These are phyloP conservation scores for Pisolithus orientalis DNA, from an alignment of 768 basidiomycete genomes.

Conservation along the genomic window DNA sequence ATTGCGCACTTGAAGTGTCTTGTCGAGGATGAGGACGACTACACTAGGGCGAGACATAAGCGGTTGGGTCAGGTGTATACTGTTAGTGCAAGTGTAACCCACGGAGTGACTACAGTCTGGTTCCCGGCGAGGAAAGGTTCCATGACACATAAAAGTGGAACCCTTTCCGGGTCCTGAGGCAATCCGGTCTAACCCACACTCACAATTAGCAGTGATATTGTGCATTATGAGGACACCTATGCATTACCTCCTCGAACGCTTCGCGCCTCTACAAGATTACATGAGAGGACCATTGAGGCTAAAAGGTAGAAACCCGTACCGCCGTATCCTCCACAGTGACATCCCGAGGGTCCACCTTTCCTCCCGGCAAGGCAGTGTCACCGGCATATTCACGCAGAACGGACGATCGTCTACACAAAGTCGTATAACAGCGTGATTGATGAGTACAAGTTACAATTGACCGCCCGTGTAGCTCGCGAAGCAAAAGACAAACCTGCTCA, in stretches of 20 bases:
- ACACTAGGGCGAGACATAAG: conserved; percentile 42
- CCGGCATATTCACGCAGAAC: conserved; percentile 74
- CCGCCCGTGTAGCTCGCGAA: not conserved
- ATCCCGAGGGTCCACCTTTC: conserved; percentile 70
- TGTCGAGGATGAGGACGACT: conserved; percentile 79
- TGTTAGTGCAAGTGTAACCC: conserved; percentile 24
- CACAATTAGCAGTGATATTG: too few species aligned
- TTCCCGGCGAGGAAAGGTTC: conserved; percentile 75
- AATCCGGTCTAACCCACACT: conserved; percentile 66
- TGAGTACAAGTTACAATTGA: not conserved
- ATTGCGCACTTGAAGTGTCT: conserved; percentile 53
- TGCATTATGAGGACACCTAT: not conserved
- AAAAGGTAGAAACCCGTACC: conserved; percentile 30
- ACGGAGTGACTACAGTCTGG: conserved; percentile 80
- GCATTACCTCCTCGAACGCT: conserved; percentile 79
- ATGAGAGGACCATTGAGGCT: not conserved
- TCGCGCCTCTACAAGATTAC: conserved; percentile 59
- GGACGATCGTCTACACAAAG: conserved; percentile 56
- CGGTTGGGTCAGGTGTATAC: not conserved
- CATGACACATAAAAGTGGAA: conserved; percentile 70
- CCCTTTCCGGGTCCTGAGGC: conserved; percentile 59
- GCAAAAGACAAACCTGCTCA: conserved; percentile 59
- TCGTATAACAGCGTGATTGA: not conserved
- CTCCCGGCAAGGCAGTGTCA: conserved; percentile 85
- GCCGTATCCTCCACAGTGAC: conserved; percentile 72